A percentile compares a stretch with the other conserved stretches of the same genome.
phyloP scores from a whole-genome alignment of 2,329 filamentous ascomycete genomes.

The Sclerotinia minor region DNA sequence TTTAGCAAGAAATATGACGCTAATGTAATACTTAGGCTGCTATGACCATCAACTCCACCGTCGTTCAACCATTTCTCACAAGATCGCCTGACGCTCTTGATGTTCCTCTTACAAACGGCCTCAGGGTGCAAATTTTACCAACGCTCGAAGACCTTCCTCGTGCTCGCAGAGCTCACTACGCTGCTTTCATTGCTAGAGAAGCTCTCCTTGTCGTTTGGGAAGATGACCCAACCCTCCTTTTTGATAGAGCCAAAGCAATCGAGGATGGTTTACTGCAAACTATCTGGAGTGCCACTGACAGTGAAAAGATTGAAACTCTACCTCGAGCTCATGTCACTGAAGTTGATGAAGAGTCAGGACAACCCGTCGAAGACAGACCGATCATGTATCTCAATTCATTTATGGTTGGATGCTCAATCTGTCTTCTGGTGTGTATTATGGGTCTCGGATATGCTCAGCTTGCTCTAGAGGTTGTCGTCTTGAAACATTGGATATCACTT shows the following conservation, averaged over 20 bases:
- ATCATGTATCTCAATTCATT: slow-evolving; percentile 69
- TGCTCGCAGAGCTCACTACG: slow-evolving; percentile 76
- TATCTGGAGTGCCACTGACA: slow-evolving; percentile 65
- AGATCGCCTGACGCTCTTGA: slow-evolving; percentile 72
- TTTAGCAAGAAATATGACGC: neutral
- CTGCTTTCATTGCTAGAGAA: slow-evolving; percentile 73
- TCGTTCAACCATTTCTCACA: slow-evolving; percentile 75
- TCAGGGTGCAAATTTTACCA: slow-evolving; percentile 74
- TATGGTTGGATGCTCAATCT: slow-evolving; percentile 65
- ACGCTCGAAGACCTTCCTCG: slow-evolving; percentile 68
- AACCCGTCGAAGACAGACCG: slow-evolving; percentile 63
- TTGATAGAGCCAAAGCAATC: slow-evolving; percentile 68
- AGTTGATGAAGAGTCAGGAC: slow-evolving; percentile 71
- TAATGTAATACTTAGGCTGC: slow-evolving; percentile 54
- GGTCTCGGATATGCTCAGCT: slow-evolving; percentile 70
- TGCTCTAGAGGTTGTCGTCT: slow-evolving; percentile 66
- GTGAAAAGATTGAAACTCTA: slow-evolving; percentile 55
- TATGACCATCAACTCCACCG: slow-evolving; percentile 77
- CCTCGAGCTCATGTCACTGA: slow-evolving; percentile 52
- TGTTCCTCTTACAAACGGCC: slow-evolving; percentile 73
- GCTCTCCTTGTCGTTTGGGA: slow-evolving; percentile 78
- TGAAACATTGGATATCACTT: slow-evolving; percentile 62
- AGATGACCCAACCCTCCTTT: slow-evolving; percentile 71
- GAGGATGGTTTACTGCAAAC: slow-evolving; percentile 76
- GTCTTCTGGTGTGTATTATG: slow-evolving; percentile 64